Conservation (phyloP, 148 eudicot genomes). For the Fallopia convolvulus region DNA sequence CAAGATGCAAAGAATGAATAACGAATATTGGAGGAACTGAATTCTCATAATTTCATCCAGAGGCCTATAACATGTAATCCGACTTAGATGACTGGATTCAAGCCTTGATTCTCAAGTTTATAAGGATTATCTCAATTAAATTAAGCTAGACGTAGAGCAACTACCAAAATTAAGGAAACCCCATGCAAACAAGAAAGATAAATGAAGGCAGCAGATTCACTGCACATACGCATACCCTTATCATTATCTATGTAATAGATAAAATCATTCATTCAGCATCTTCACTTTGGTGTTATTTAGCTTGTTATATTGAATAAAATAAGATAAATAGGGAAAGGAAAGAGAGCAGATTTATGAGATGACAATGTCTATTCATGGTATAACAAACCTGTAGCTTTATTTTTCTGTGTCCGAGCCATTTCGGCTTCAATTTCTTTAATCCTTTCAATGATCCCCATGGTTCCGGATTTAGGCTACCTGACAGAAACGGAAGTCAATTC, state of each 20-base stretch:
- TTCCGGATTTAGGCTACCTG: slow-evolving; percentile 23
- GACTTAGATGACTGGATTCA: not conserved
- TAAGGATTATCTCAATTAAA: not conserved
- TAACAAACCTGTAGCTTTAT: slow-evolving; percentile 86
- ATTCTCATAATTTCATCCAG: not conserved
- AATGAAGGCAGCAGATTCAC: not conserved
- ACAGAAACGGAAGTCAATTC: not conserved
- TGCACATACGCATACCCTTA: not conserved
- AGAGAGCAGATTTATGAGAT: not conserved
- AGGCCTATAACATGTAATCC: not conserved
- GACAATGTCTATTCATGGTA: not conserved
- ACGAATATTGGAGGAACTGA: not conserved
- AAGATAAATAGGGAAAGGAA: not conserved
- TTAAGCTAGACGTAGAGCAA: not conserved
- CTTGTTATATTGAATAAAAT: not conserved
- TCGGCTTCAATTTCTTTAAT: slow-evolving; percentile 98
- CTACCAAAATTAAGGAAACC: not conserved
- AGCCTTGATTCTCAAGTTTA: not conserved
- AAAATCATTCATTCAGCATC: not conserved
- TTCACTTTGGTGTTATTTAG: not conserved
- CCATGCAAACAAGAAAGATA: not conserved
- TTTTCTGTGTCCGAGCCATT: slow-evolving; percentile 99
- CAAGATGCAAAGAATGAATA: not conserved
- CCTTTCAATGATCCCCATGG: slow-evolving; percentile 94
- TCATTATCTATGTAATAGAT: not conserved